These are phyloP conservation scores for Malus fusca DNA, from an alignment of 306 rosid species.

Conservation along the genomic window DNA sequence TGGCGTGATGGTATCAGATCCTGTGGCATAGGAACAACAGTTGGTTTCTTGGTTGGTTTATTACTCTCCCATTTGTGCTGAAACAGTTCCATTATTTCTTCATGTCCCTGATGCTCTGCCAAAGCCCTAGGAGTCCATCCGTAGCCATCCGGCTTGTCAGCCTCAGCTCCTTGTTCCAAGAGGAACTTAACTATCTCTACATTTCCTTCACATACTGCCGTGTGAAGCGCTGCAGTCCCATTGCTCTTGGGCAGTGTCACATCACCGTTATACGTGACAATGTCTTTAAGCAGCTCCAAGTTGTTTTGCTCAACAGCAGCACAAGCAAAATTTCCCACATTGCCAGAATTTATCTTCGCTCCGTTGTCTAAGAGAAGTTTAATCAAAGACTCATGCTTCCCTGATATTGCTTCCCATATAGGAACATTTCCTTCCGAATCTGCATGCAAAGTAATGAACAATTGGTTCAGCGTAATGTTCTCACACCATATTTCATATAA, in stretches of 20 bases:
- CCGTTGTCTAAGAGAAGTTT: constrained; percentile 47
- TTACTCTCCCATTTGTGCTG: background rate
- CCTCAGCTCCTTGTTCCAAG: constrained; percentile 42
- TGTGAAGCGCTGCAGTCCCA: constrained; percentile 51
- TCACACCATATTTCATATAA: no score
- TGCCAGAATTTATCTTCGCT: constrained; percentile 25
- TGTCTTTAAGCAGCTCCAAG: constrained; percentile 41
- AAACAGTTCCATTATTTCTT: constrained; percentile 38
- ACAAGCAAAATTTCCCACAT: constrained; percentile 39
- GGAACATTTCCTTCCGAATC: constrained; percentile 55
- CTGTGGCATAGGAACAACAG: background rate
- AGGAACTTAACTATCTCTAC: constrained; percentile 41
- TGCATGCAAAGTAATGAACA: constrained; percentile 9
- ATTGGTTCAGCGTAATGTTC: background rate
- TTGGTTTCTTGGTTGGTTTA: background rate
- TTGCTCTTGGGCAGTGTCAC: constrained; percentile 29
- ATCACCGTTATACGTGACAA: constrained; percentile 27
- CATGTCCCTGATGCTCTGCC: constrained; percentile 53
- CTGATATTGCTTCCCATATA: constrained; percentile 47
- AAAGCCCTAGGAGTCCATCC: constrained; percentile 58
- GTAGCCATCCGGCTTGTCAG: constrained; percentile 27
- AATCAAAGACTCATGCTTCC: constrained; percentile 28
- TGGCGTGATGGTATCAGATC: background rate
- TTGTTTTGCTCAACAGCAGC: constrained; percentile 38
- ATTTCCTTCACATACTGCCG: constrained; percentile 50